Evolutionary conservation across 805 yeast genomes (phyloP), one percentile per base, ranked within the genome.

Genomic region (Huiozyma naganishii): DNA sequence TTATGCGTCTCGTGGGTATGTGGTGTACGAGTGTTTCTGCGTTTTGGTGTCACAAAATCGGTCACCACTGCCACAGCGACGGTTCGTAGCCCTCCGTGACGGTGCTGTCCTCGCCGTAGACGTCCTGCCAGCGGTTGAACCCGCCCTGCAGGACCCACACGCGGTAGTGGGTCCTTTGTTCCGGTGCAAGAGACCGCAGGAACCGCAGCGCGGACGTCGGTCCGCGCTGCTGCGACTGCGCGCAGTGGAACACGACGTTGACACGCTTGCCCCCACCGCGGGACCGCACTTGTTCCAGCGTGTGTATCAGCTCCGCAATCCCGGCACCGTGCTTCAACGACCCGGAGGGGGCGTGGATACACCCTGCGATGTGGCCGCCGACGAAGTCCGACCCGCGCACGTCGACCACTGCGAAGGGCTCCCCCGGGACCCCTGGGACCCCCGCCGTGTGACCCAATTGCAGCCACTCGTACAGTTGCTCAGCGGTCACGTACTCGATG

Each of bases 211-310:
- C 88, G 4, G 95, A 75, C 4, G 84, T 69, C 0, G 97, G 97
- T 0, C 97, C 97, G 42, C 98, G 69, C 47, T 82, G 94, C 62
- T 92, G 97, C 3, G 94, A 81, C 29, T 84, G 69, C 29, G 89
- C 88, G 62, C 98, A 90, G 60, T 92, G 96, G 65, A 90, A 92
- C 0, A 92, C 82, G 9, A 59, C 58, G 33, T 55, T 49, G 38
- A 6, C 62, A 56, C 4, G 61, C 49, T 2, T 41, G 40, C 7
- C 28, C 44, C 40, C 6, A 52, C 45, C n/a, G 55, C 59, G 8
- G 62, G 27, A 29, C 23, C 23, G 4, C 23, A 17, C 23, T 7
- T 33, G 17, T 28, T 34, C 28, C 39, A 44, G 27, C 3, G n/a
- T 6, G 11, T 32, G 27, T 29, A 71, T 53, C 17, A 62, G 64